phyloP scores from a whole-genome alignment of 805 yeast species.

The Cyberlindnera galapagoensis region DNA sequence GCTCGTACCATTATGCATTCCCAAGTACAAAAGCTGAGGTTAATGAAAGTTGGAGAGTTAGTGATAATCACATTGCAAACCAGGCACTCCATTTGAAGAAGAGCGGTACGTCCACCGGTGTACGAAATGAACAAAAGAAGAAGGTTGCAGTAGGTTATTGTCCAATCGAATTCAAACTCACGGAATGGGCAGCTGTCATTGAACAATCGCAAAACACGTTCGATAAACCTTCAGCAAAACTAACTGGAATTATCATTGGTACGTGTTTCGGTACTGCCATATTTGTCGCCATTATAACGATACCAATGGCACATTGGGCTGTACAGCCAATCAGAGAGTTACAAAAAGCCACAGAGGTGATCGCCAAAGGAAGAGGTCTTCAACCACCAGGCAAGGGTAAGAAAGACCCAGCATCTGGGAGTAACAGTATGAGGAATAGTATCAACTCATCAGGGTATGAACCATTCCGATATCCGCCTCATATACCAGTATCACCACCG shows the following conservation, averaged over 20 bases:
- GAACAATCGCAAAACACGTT: conserved; percentile 57
- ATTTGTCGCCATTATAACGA: conserved; percentile 65
- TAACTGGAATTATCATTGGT: conserved; percentile 67
- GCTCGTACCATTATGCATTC: conserved; percentile 37
- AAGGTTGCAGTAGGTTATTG: conserved; percentile 54
- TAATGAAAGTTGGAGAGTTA: conserved; percentile 22
- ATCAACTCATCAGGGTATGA: conserved; percentile 3
- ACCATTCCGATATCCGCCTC: conserved; percentile 5
- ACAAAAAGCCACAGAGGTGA: conserved; percentile 71
- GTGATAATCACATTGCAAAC: conserved; percentile 27
- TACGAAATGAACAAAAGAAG: conserved; percentile 29
- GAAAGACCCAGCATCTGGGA: conserved; percentile 9
- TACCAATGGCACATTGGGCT: conserved; percentile 79
- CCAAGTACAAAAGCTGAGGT: conserved; percentile 10
- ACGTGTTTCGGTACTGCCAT: conserved; percentile 75
- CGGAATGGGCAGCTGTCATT: conserved; percentile 68
- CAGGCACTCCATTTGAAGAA: conserved; percentile 29
- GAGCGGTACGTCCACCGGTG: conserved; percentile 36
- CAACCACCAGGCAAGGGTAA: conserved; percentile 15
- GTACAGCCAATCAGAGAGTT: conserved; percentile 76
- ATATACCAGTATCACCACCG: conserved; percentile 3
- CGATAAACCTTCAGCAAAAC: conserved; percentile 52
- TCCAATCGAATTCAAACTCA: conserved; percentile 35
- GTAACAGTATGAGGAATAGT: conserved; percentile 3
- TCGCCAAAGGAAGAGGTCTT: conserved; percentile 36